These are phyloP conservation scores for Vigna reflexopilosa DNA, from an alignment of 306 rosid species.

Conservation along the genomic window DNA sequence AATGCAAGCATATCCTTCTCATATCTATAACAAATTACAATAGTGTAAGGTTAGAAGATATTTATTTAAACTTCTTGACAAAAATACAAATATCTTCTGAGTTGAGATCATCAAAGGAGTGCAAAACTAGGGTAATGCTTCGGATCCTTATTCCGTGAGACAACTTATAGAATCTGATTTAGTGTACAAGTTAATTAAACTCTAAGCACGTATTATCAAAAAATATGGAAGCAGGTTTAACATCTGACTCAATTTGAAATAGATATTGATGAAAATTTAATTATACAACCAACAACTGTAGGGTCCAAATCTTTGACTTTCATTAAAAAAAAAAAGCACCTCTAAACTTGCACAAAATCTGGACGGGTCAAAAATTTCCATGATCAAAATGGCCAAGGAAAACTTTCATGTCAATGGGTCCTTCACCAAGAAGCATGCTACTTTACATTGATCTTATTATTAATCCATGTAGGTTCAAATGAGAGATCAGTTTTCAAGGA, in stretches of 20 bases:
- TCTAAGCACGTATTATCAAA: not conserved
- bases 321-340: constrained; percentile 12
- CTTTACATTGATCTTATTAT: not conserved
- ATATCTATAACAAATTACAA: constrained; percentile 59
- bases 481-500: too few species aligned
- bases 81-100: not conserved
- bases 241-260: not conserved
- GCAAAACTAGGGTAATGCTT: constrained; percentile 6
- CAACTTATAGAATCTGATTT: constrained; percentile 4
- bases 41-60: constrained; percentile 25
- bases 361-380: not conserved
- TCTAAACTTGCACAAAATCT: not conserved
- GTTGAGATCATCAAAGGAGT: not conserved
- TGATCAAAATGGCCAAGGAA: not conserved
- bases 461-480: too few species aligned
- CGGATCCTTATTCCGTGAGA: constrained; percentile 14
- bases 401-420: constrained; percentile 7
- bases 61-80: constrained; percentile 25
- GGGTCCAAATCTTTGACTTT: constrained; percentile 23
- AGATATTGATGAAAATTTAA: not conserved
- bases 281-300: constrained; percentile 13
- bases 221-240: not conserved
- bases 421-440: not conserved
- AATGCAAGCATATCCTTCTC: constrained; percentile 99
- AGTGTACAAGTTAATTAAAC: not conserved